These are phyloP conservation scores for Cinnamomum micranthum DNA, from an alignment of 164 flowering plant species.

Conservation along the genomic window DNA sequence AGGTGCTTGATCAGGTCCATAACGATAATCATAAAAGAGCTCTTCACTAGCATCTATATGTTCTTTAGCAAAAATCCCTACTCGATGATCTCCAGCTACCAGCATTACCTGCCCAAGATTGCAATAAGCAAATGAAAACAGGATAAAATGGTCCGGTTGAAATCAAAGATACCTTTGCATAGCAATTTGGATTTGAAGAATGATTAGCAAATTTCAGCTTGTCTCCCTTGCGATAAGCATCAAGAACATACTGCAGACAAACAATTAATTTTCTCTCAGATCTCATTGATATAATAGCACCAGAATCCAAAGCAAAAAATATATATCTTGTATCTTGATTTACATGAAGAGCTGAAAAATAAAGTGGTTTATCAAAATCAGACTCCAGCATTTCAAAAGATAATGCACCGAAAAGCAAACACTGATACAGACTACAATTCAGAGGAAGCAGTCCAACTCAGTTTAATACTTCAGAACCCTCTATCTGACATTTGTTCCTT, in stretches of 20 bases:
- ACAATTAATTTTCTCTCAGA: background rate
- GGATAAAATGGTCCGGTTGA: conserved; percentile 4
- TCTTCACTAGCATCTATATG: conserved; percentile 89
- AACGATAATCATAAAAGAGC: conserved; percentile 90
- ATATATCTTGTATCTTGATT: no score
- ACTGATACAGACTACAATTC: no score
- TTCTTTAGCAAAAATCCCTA: conserved; percentile 93
- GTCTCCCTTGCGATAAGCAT: conserved; percentile 97
- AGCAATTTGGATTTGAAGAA: conserved; percentile 88
- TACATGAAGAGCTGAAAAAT: background rate
- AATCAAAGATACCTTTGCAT: conserved; percentile 63
- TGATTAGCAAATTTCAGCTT: conserved; percentile 98
- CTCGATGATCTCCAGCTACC: conserved; percentile 97
- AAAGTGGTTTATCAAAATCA: background rate
- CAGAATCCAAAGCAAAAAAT: background rate
- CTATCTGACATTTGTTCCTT: background rate
- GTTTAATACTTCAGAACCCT: background rate
- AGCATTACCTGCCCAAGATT: conserved; percentile 64
- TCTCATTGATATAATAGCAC: background rate
- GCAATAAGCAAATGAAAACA: background rate
- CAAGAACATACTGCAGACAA: conserved; percentile 74
- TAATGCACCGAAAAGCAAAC: background rate
- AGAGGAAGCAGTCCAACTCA: background rate
- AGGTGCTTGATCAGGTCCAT: conserved; percentile 85
- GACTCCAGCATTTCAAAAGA: background rate